Evolutionary conservation across 495 filamentous ascomycete species (phyloP), one percentile per base, ranked within the genome.

Genomic region (Cercophora scortea): DNA sequence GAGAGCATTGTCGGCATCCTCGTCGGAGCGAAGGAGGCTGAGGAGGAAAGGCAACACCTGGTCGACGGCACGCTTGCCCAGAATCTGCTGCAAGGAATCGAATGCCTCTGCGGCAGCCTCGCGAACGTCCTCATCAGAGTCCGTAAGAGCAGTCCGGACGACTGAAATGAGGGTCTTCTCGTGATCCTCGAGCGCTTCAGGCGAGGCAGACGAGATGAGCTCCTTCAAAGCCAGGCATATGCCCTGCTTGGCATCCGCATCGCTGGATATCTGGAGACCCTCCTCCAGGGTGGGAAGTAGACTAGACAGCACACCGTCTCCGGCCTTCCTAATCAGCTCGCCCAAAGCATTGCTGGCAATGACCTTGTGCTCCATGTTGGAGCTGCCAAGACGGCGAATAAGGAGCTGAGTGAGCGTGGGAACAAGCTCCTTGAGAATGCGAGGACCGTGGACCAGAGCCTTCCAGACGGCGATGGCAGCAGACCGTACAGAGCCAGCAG

Each of bases 41-140:
- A 98, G 82, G 34, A 98, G 84, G 69, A 90, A 83, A 43, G 94
- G 94, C 43, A 98, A 76, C 40, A 98, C 91, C 65, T 97, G 91
- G 63, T 97, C 90, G 32, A 98, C 83, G 45, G 88, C 89, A 58
- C 78, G 86, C 78, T 96, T 97, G 70, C 93, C 93, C 64, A 97
- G 74, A 45, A 94, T 87, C 60, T 89, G 86, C 65, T 98, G 93
- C 56, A 98, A 65, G 25, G 90, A 86, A 62, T 98, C 93, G 61
- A 97, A 98, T 1, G 93, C 93, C 65, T 98, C 94, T 33, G 93
- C 93, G 18, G 93, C 93, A 46, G 94, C 90, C 66, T 98, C 93
- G 65, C 93, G 79, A 18, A 97, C 94, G 45, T 95, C 89, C 53
- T 82, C 80, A 62, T 96, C 84, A 44, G 82, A 77, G 67, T 98